Conservation (phyloP, 2,329 filamentous ascomycete genomes). For the Magnaporthiopsis incrustans region DNA sequence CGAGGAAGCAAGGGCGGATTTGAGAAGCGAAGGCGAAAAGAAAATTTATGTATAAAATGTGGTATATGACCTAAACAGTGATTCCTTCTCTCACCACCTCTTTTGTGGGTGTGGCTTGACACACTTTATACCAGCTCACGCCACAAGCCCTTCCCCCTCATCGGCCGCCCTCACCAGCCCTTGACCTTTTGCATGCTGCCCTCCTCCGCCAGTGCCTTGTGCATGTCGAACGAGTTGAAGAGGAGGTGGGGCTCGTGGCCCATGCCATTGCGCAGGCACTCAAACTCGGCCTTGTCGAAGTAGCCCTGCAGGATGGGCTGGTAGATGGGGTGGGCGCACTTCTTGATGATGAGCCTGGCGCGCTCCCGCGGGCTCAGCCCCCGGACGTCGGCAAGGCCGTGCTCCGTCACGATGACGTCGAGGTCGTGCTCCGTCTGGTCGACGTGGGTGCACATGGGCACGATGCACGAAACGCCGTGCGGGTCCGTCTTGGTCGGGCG, state of each 20-base stretch:
- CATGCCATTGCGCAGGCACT: conserved; percentile 80
- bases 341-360: conserved; percentile 76
- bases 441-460: conserved; percentile 89
- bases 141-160: no score
- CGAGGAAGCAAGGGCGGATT: not conserved
- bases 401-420: conserved; percentile 72
- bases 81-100: not conserved
- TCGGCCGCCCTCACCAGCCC: conserved; percentile 16
- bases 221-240: conserved; percentile 84
- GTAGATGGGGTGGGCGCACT: conserved; percentile 82
- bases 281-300: conserved; percentile 76
- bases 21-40: not conserved
- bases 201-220: conserved; percentile 71
- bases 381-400: conserved; percentile 76
- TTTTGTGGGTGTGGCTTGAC: not conserved
- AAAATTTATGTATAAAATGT: not conserved
- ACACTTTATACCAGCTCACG: not conserved
- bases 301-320: conserved; percentile 74
- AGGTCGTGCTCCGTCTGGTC: conserved; percentile 92
- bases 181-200: conserved; percentile 79
- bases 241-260: conserved; percentile 84
- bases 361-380: conserved; percentile 73
- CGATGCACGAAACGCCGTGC: conserved; percentile 74
- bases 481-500: conserved; percentile 77
- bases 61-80: not conserved